phyloP scores from a whole-genome alignment of 116 monocot species.

The Posidonia oceanica region DNA sequence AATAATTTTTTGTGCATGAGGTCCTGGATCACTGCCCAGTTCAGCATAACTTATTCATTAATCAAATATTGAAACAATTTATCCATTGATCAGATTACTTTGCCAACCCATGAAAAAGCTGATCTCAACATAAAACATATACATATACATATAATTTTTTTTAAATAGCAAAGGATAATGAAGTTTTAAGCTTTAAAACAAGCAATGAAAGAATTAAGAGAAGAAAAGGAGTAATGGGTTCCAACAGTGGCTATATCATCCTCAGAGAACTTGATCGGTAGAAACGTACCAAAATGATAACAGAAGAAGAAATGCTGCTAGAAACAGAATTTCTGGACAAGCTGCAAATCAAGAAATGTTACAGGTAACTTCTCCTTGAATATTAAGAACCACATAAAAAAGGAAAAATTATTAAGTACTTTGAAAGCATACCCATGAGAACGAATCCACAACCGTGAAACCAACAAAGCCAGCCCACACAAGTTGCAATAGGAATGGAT shows the following conservation, averaged over 20 bases:
- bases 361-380: neutral
- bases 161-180: no score
- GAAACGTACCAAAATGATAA: constrained; percentile 79
- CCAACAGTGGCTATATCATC: no score
- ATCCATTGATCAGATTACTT: no score
- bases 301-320: constrained; percentile 85
- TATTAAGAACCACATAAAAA: neutral
- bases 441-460: constrained; percentile 80
- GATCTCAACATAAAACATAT: no score
- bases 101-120: no score
- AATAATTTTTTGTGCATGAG: no score
- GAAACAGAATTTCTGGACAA: constrained; percentile 77
- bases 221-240: neutral
- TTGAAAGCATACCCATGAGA: constrained; percentile 47
- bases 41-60: no score
- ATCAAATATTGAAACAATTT: no score
- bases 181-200: no score
- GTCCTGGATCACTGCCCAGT: no score
- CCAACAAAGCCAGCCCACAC: constrained; percentile 78
- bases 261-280: neutral
- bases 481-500: constrained; percentile 58
- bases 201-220: neutral
- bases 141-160: no score
- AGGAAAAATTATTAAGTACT: neutral
- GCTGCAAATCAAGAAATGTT: constrained; percentile 39